phyloP scores from a whole-genome alignment of 2,329 filamentous ascomycete genomes.

The Paraconiothyrium brasiliense region DNA sequence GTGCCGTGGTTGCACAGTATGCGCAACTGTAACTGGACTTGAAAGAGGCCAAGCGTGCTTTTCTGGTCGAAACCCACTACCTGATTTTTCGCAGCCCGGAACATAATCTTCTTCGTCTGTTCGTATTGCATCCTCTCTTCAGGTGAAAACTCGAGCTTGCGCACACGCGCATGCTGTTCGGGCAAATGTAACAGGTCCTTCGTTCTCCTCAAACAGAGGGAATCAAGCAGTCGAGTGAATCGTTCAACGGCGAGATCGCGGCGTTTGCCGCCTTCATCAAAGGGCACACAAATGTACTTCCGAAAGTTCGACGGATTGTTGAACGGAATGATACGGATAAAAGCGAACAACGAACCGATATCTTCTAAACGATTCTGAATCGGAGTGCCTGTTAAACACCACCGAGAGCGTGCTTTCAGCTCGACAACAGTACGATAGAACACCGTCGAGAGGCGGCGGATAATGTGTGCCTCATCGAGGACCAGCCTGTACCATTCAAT shows the following conservation, averaged over 20 bases:
- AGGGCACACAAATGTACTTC: slow-evolving; percentile 55
- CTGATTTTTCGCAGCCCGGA: slow-evolving; percentile 51
- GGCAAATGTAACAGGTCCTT: slow-evolving; percentile 55
- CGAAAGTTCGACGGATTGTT: slow-evolving; percentile 54
- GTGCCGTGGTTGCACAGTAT: slow-evolving; percentile 63
- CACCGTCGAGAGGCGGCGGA: slow-evolving; percentile 59
- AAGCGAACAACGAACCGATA: slow-evolving; percentile 61
- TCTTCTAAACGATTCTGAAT: slow-evolving; percentile 65
- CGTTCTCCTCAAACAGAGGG: slow-evolving; percentile 55
- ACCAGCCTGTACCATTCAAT: slow-evolving; percentile 43
- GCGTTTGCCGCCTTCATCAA: slow-evolving; percentile 39
- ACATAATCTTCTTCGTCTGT: slow-evolving; percentile 47
- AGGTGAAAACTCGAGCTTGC: slow-evolving; percentile 44
- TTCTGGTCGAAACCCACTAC: slow-evolving; percentile 47
- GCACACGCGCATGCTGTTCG: slow-evolving; percentile 31
- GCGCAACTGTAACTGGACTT: slow-evolving; percentile 57
- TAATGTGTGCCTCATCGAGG: slow-evolving; percentile 57
- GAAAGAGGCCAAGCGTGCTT: slow-evolving; percentile 57
- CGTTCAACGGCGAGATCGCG: slow-evolving; percentile 31
- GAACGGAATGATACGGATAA: slow-evolving; percentile 57
- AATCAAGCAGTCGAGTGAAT: slow-evolving; percentile 44
- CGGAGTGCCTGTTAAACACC: slow-evolving; percentile 53
- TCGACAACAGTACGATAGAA: slow-evolving; percentile 55
- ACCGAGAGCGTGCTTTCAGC: slow-evolving; percentile 57
- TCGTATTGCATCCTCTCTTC: slow-evolving; percentile 42